Evolutionary conservation across 73 alveolate genomes (phyloP).

Genomic region (Chromera velia): DNA sequence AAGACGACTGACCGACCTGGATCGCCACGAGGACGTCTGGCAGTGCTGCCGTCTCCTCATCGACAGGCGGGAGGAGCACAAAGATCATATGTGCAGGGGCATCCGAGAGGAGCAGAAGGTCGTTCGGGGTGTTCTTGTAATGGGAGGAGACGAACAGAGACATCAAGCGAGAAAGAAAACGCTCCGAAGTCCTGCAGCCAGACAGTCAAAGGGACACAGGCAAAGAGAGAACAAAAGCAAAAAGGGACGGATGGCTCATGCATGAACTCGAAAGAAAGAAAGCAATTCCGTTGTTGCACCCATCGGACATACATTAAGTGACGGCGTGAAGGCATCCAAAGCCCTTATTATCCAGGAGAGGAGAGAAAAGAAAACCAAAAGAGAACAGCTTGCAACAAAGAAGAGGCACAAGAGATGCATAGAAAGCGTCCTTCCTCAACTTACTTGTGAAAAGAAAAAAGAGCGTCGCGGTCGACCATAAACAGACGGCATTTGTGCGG

Average conservation of each 20-base stretch:
- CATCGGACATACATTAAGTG: no score
- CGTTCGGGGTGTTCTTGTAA: constrained; percentile 98
- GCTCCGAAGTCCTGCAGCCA: constrained; percentile 77
- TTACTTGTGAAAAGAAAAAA: constrained; percentile 85
- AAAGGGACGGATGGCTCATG: no score
- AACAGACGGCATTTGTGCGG: constrained; percentile 89
- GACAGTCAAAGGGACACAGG: no score
- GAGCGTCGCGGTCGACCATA: constrained; percentile 95
- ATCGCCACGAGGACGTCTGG: constrained; percentile 98
- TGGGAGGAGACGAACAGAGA: constrained; percentile 93
- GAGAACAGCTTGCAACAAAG: no score
- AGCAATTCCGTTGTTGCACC: no score
- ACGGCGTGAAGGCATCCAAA: no score
- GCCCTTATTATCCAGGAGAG: no score
- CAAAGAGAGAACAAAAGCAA: no score
- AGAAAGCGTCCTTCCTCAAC: no score
- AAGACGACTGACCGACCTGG: constrained; percentile 64
- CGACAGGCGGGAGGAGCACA: constrained; percentile 79
- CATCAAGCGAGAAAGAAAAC: constrained; percentile 87
- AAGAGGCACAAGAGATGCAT: no score
- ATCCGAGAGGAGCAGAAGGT: constrained; percentile 94
- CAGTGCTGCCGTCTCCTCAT: constrained; percentile 60
- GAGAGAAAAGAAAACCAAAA: no score
- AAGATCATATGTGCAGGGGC: constrained; percentile 98
- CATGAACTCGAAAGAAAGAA: no score